Conservation (phyloP, 2,329 filamentous ascomycete species). For the Colletotrichum theobromicola region DNA sequence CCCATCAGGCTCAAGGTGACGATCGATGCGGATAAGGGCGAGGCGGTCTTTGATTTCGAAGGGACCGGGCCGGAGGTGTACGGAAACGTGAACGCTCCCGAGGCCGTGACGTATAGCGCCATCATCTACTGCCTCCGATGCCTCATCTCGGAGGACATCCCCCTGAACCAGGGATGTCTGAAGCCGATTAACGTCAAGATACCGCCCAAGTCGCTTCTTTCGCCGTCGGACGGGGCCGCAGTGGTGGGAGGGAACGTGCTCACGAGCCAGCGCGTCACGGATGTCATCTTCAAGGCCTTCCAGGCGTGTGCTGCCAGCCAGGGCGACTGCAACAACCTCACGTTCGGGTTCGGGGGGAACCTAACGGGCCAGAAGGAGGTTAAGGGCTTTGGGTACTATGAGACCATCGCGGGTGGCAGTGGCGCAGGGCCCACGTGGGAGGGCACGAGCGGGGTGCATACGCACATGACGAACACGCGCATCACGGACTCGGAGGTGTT, state of each 20-base stretch:
- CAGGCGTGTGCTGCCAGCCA: constrained; percentile 79
- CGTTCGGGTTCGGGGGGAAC: constrained; percentile 73
- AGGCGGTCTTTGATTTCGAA: constrained; percentile 80
- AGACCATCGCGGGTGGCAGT: constrained; percentile 69
- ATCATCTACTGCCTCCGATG: constrained; percentile 87
- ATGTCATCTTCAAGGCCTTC: constrained; percentile 70
- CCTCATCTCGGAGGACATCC: constrained; percentile 81
- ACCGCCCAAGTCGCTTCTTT: constrained; percentile 74
- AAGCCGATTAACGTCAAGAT: constrained; percentile 78
- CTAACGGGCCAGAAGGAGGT: constrained; percentile 39
- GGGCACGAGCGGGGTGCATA: constrained; percentile 48
- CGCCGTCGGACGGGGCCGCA: constrained; percentile 76
- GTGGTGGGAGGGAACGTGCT: constrained; percentile 83
- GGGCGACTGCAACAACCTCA: constrained; percentile 84
- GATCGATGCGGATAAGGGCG: constrained; percentile 76
- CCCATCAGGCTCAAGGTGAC: constrained; percentile 77
- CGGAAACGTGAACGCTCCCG: constrained; percentile 80
- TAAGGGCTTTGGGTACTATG: constrained; percentile 55
- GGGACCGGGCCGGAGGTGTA: constrained; percentile 83
- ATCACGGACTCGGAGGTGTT: constrained; percentile 64
- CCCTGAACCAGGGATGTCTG: constrained; percentile 82
- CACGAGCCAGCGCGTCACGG: constrained; percentile 48
- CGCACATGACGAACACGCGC: constrained; percentile 77
- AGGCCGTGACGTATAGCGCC: constrained; percentile 83
- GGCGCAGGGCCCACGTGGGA: constrained; percentile 68